Base-by-base conservation (phyloP, 2,329 filamentous ascomycete genomes). In the Kalmusia sp. region DNA sequence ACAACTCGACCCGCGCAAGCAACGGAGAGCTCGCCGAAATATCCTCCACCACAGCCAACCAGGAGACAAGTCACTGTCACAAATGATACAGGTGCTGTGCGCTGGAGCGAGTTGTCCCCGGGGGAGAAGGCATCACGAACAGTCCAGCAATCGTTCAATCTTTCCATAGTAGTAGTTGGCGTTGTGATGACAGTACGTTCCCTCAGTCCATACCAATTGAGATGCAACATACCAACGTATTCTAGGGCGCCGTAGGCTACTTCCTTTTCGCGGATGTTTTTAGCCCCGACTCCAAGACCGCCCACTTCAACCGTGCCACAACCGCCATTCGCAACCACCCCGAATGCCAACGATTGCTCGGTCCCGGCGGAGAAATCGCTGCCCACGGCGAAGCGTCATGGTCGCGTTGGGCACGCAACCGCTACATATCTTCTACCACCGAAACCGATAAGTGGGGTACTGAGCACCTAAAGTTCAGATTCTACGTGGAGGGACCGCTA, bases 101-200 rank as follows among this genome's bases (percentile, higher is more conserved):
- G 87, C 3, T 98, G 93, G 93, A 82, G 80, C 3, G 82, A 95
- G 49, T 83, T 98, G 2, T 92, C 88, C 1, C 79, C 77, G 0
- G 79, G 79, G 41, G 93, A 97, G 72, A 97, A 96, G 74, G 87
- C 87, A 2, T 89, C 89, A 21, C 85, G 93, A 33, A 90, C 92
- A 7, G 93, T 91, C 0, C 93, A 97, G 75, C 93, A 97, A 75
- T 90, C 88, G 14, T 89, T 96, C 79, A 97, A 98, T 75, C 86
- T 96, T 61, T 82, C 88, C 61, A 76, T 97, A 57, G 86, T 97
- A 7, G 62, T 92, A 1, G 80, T 88, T 6, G 93, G 93, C 22
- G 76, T 93, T 9, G 82, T 87, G 28, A 79, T 93, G 63, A 96
- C 93, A 30, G 90, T 92, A 80, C 57, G 82, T 31, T 25, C 8